Evolutionary conservation across 2,329 filamentous ascomycete species (phyloP), one percentile per base, ranked within the genome.

Genomic region (Coleophoma eucalyptorum): DNA sequence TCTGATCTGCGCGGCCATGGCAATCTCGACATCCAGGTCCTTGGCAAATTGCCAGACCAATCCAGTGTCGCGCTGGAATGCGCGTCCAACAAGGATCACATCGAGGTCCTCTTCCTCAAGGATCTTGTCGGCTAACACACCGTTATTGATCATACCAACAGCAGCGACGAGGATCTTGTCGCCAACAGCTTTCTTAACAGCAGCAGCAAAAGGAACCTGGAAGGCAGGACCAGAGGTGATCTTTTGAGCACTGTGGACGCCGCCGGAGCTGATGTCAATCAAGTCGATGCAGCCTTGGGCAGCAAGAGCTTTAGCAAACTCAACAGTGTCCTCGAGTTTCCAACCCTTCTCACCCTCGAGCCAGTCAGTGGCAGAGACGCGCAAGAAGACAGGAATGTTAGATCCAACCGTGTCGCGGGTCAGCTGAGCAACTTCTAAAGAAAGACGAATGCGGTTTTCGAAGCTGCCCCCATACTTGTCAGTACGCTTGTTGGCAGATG

Each of bases 31-130:
- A n/a, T 80, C 82, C 26, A 95, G 71, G 54, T 91, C 79, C 50
- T 88, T 79, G 0, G 89, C 90, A 53, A 80, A 84, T 20, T 79
- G 76, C 70, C 89, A 83, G 11, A 89, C 85, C 61, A 90, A 81
- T 49, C 87, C 83, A 0, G 90, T 87, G 62, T 95, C 89, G 65
- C 89, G 82, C 70, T 93, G 76, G 69, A 93, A 93, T 62, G 86
- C 84, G 46, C 89, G 75, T 0, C 81, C 90, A 1, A 86, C 75
- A 16, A 91, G 76, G 1, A 85, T 81, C n/a, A 90, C 67, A 61
- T 96, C 91, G 3, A 77, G 80, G 62, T 44, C 19, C 6, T 26
- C 31, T 18, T 38, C 50, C 51, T 51, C 55, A 45, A 59, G 53
- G 11, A 45, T 6, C 2, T 43, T 50, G 13, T 49, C 35, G n/a